Conservation (phyloP, 2,329 filamentous ascomycete species). For the Pseudogymnoascus sp. region DNA sequence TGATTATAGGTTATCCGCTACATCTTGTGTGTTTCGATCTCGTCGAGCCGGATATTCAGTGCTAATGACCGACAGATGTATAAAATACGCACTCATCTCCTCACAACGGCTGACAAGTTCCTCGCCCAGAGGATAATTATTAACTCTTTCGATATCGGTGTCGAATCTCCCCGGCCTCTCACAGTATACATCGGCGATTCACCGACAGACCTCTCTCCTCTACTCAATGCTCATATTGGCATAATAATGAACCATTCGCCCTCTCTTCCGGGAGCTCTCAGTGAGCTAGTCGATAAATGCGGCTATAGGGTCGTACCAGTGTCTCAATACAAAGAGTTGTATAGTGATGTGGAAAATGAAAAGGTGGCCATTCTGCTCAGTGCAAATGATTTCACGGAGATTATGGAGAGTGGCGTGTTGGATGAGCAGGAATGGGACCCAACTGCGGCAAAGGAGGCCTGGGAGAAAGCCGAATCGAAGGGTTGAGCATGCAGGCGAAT, state of each 20-base stretch:
- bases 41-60: constrained; percentile 20
- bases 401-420: constrained; percentile 16
- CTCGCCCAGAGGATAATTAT: constrained; percentile 18
- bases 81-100: neutral
- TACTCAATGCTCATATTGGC: constrained; percentile 18
- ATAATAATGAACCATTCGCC: constrained; percentile 19
- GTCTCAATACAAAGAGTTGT: constrained; percentile 15
- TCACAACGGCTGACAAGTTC: constrained; percentile 23
- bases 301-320: constrained; percentile 17
- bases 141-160: neutral
- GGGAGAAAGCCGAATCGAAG: neutral
- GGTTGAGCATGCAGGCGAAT: neutral
- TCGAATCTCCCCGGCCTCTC: neutral
- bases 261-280: neutral
- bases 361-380: constrained; percentile 11
- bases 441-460: neutral
- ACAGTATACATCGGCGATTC: constrained; percentile 27
- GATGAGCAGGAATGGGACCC: neutral
- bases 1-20: neutral
- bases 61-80: constrained; percentile 10
- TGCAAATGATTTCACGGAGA: constrained; percentile 21
- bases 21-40: neutral
- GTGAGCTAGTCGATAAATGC: constrained; percentile 15
- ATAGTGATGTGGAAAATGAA: constrained; percentile 14
- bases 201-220: constrained; percentile 26